Conservation (phyloP, 2,329 filamentous ascomycete species). For the Clathrospora elynae region DNA sequence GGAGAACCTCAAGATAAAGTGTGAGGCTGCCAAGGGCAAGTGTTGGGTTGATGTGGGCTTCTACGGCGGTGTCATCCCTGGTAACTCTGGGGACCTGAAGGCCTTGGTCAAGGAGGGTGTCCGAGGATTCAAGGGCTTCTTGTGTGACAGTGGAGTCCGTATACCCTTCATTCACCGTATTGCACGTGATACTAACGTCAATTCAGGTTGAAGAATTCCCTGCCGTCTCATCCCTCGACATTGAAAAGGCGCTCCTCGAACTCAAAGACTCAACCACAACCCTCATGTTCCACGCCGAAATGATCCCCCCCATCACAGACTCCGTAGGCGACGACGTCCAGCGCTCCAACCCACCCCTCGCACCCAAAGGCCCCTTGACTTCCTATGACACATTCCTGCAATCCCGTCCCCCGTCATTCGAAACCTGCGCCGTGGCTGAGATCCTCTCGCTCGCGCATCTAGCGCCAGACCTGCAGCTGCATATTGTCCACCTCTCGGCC, state of each 20-base stretch:
- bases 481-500: conserved; percentile 94
- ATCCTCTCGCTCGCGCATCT: conserved; percentile 81
- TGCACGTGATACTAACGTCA: conserved; percentile 24
- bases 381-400: conserved; percentile 89
- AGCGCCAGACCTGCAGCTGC: conserved; percentile 81
- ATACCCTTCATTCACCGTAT: neutral
- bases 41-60: conserved; percentile 99
- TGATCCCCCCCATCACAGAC: conserved; percentile 84
- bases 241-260: conserved; percentile 77
- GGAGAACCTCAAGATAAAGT: conserved; percentile 79
- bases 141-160: conserved; percentile 93
- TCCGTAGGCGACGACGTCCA: conserved; percentile 81
- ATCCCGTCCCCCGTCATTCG: conserved; percentile 85
- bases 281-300: conserved; percentile 99
- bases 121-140: conserved; percentile 93
- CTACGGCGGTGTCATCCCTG: conserved; percentile 92
- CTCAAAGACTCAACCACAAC: conserved; percentile 83
- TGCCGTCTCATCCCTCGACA: conserved; percentile 79
- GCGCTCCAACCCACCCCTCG: conserved; percentile 68
- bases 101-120: conserved; percentile 84
- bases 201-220: conserved; percentile 90
- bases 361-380: conserved; percentile 72
- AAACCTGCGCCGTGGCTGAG: conserved; percentile 86
- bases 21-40: conserved; percentile 79
- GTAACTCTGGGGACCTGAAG: conserved; percentile 79